phyloP scores from a whole-genome alignment of 352 stramenopile genomes.

The Thraustochytrium striatum region DNA sequence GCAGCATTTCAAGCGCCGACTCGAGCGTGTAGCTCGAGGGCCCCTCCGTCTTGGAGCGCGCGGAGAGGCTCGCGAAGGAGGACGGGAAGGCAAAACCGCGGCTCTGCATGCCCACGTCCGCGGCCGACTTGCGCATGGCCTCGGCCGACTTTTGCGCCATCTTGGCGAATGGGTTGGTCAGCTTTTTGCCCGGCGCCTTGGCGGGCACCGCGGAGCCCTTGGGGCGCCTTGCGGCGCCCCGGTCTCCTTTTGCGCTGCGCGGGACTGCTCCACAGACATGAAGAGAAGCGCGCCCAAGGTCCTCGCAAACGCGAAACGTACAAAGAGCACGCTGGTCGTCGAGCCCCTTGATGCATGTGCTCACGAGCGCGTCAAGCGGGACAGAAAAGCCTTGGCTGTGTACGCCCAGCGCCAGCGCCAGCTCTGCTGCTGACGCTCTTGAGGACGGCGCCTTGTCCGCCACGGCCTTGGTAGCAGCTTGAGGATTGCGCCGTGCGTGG shows the following conservation, averaged over 20 bases:
- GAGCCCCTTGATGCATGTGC: neutral
- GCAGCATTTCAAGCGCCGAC: neutral
- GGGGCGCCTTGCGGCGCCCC: neutral
- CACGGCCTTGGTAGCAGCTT: neutral
- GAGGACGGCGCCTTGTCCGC: slow-evolving; percentile 9
- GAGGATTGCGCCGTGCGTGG: slow-evolving; percentile 7
- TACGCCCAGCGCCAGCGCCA: neutral
- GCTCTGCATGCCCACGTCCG: neutral
- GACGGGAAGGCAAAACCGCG: slow-evolving; percentile 26
- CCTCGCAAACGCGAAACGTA: neutral
- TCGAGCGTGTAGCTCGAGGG: slow-evolving; percentile 2
- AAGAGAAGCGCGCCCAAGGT: slow-evolving; percentile 13
- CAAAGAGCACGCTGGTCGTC: slow-evolving; percentile 12
- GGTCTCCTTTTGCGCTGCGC: neutral
- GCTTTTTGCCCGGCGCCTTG: neutral
- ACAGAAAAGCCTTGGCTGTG: slow-evolving; percentile 19
- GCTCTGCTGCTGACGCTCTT: neutral
- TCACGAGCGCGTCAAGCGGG: neutral
- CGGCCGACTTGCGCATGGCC: neutral
- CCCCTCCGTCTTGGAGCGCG: neutral
- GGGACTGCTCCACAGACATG: slow-evolving; percentile 3
- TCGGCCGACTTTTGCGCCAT: neutral
- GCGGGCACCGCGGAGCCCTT: neutral
- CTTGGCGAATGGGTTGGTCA: neutral
- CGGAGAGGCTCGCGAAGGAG: neutral